A percentile compares a stretch with the other conserved stretches of the same genome.
Evolutionary conservation across 371 early-diverging fungal genomes (phyloP).

Genomic region (Batrachochytrium dendrobatidis): DNA sequence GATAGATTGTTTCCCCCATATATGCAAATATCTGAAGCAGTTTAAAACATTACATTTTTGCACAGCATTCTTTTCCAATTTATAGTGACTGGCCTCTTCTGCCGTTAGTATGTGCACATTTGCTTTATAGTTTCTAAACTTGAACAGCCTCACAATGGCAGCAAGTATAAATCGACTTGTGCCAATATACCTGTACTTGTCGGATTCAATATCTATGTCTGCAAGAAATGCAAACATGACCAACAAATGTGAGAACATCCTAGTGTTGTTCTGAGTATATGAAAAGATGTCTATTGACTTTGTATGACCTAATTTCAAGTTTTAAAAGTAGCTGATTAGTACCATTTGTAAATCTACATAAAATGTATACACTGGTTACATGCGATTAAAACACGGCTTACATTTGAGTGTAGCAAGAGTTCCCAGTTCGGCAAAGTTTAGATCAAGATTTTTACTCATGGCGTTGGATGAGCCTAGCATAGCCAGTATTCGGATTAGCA

Average conservation of each 20-base stretch:
- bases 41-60: background rate
- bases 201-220: slow-evolving; percentile 60
- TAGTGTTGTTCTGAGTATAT: slow-evolving; percentile 3
- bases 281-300: slow-evolving; percentile 1
- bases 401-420: slow-evolving; percentile 37
- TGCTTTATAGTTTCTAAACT: slow-evolving; percentile 45
- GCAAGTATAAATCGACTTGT: slow-evolving; percentile 39
- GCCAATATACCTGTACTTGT: slow-evolving; percentile 48
- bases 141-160: slow-evolving; percentile 43
- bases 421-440: slow-evolving; percentile 19
- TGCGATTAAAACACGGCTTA: too few species aligned
- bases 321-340: background rate
- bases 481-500: background rate
- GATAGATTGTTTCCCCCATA: background rate
- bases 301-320: background rate
- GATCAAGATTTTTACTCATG: slow-evolving; percentile 30
- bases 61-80: background rate
- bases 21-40: background rate
- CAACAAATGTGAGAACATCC: slow-evolving; percentile 15
- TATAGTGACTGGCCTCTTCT: slow-evolving; percentile 16
- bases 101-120: slow-evolving; percentile 44
- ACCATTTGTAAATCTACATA: background rate
- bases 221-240: slow-evolving; percentile 52
- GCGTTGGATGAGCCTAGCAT: slow-evolving; percentile 34
- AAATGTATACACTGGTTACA: slow-evolving; percentile 4